These are phyloP conservation scores for Sherardia arvensis DNA, from an alignment of 257 asterid genomes.

Conservation along the genomic window DNA sequence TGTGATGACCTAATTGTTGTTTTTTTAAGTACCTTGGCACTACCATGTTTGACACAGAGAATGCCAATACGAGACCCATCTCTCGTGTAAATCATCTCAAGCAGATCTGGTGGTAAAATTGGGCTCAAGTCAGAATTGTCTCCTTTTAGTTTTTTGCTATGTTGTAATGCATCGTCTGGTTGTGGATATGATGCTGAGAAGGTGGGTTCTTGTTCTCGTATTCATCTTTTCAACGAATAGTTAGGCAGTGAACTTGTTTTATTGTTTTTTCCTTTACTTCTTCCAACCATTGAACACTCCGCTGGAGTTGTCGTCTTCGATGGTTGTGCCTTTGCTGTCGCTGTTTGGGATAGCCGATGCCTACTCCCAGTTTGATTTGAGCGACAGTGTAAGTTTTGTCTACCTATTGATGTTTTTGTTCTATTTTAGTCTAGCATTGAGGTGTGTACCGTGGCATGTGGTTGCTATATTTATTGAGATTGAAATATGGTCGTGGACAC, in stretches of 20 bases:
- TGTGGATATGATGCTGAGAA: constrained; percentile 70
- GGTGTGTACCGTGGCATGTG: background rate
- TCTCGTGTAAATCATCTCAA: constrained; percentile 74
- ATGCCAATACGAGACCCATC: constrained; percentile 77
- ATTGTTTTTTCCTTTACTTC: background rate
- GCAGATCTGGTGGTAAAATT: no score
- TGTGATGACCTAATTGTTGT: constrained; percentile 13
- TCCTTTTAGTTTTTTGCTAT: no score
- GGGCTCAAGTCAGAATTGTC: no score
- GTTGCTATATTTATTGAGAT: background rate
- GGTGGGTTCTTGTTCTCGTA: constrained; percentile 33
- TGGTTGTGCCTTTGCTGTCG: constrained; percentile 34
- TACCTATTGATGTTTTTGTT: constrained; percentile 1
- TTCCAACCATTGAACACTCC: constrained; percentile 67
- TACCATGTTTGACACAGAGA: constrained; percentile 30
- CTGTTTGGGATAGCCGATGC: constrained; percentile 21
- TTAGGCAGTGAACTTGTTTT: background rate
- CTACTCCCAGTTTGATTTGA: constrained; percentile 29
- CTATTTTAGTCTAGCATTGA: background rate
- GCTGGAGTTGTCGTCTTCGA: constrained; percentile 64
- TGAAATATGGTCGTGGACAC: no score
- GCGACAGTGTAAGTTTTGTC: constrained; percentile 37
- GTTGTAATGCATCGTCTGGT: constrained; percentile 61
- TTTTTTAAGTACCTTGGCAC: constrained; percentile 20
- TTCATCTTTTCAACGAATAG: background rate